These are phyloP conservation scores for Nicotiana tabacum DNA, from an alignment of 257 asterid genomes.

Conservation along the genomic window DNA sequence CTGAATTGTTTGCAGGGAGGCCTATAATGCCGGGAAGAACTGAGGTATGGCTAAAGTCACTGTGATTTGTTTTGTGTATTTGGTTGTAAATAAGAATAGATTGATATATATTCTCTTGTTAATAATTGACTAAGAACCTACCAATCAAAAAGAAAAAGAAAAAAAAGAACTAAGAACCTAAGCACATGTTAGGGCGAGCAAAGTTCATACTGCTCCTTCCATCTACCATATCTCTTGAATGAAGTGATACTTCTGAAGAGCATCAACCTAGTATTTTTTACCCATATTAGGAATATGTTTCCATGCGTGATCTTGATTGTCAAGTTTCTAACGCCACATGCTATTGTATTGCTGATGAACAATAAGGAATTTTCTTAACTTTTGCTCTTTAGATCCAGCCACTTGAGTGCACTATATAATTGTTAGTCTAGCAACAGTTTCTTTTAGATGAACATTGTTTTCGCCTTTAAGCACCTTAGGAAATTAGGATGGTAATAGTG, in stretches of 20 bases:
- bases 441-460: not conserved
- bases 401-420: not conserved
- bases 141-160: too few relatives aligned
- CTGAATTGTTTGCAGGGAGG: constrained; percentile 78
- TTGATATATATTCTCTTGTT: not conserved
- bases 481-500: not conserved
- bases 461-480: not conserved
- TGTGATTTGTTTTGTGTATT: not conserved
- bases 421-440: not conserved
- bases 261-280: constrained; percentile 1
- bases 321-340: not conserved
- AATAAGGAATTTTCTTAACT: not conserved
- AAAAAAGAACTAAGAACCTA: not conserved
- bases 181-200: not conserved
- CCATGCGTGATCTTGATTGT: not conserved
- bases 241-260: constrained; percentile 4
- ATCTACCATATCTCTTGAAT: not conserved
- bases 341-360: not conserved
- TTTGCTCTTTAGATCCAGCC: not conserved
- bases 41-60: constrained; percentile 46
- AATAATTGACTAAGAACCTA: too few relatives aligned
- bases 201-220: not conserved
- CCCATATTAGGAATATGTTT: not conserved
- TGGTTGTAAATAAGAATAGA: not conserved
- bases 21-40: constrained; percentile 97